Base-by-base conservation (phyloP, 1,284 basidiomycete genomes). In the Cutaneotrichosporon mucoides region DNA sequence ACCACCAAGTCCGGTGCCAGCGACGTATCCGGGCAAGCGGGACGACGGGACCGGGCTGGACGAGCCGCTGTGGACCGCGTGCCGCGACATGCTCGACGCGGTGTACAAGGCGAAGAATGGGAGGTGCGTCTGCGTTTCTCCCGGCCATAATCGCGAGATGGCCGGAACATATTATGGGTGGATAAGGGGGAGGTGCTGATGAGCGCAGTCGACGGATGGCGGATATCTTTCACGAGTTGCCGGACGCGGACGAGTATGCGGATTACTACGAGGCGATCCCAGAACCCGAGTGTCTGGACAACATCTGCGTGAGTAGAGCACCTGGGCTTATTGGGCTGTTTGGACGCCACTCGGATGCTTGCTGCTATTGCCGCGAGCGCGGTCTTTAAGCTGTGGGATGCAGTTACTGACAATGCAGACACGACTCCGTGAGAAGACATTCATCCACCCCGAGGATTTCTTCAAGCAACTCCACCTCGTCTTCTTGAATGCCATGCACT, bases 401-500 rank as follows among this genome's bases (percentile, higher is more conserved):
- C n/a, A n/a, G n/a, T n/a, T n/a, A n/a, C n/a, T n/a, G n/a, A n/a
- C n/a, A n/a, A n/a, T n/a, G n/a, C 56, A 76, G 76, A 54, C 60
- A 0, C 65, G 67, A 34, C 68, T 78, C 8, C 66, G 60, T 2
- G 45, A 53, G 36, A 69, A 73, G 42, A 53, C 48, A 1, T 78
- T 68, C 56, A 51, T 61, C 8, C 62, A 63, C 33, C 71, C 76
- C 2, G 73, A 75, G 55, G 66, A 66, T 7, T 76, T 78, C 59
- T 73, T 73, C 69, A 71, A 70, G 34, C 73, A 76, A 53, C 60
- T 79, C 6, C 72, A 78, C 55, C 68, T 76, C 24, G 73, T 78
- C 38, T 79, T 78, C 64, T 64, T 73, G 34, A 79, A 79, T 57
- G 78, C 78, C 4, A 76, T 73, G 64, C 69, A 76, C 55, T 79